These are phyloP conservation scores for Sporothrix brunneoviolacea DNA, from an alignment of 2,329 filamentous ascomycete species.

Conservation along the genomic window DNA sequence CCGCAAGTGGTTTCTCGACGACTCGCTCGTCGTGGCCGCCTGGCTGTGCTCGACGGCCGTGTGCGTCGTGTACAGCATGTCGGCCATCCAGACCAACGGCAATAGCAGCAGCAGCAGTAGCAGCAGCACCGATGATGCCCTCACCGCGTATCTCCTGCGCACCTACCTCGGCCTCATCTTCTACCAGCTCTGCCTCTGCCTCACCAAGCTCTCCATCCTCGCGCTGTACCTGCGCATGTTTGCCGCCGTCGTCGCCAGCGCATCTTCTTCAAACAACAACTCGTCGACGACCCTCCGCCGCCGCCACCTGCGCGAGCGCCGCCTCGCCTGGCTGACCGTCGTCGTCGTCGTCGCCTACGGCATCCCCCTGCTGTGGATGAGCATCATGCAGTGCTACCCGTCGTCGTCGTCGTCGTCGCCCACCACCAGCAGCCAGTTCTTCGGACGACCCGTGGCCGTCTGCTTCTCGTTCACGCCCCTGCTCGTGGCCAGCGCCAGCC, in stretches of 20 bases:
- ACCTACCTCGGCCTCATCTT: constrained; percentile 30
- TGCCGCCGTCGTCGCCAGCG: not conserved
- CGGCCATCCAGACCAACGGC: constrained; percentile 20
- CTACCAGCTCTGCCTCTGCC: constrained; percentile 31
- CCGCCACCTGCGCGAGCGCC: constrained; percentile 27
- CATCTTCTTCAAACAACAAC: not conserved
- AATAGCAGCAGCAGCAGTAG: not conserved
- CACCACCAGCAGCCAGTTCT: too few species aligned
- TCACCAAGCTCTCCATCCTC: constrained; percentile 35
- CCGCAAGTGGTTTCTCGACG: constrained; percentile 29
- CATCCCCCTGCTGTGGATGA: constrained; percentile 30
- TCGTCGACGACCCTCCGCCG: constrained; percentile 12
- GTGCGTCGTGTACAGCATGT: constrained; percentile 27
- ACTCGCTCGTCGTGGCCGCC: constrained; percentile 27
- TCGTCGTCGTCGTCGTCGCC: too few species aligned
- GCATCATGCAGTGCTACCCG: constrained; percentile 38
- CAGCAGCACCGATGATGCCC: too few species aligned
- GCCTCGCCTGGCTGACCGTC: constrained; percentile 29
- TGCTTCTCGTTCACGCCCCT: constrained; percentile 37
- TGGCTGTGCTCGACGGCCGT: constrained; percentile 28
- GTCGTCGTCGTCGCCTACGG: constrained; percentile 29
- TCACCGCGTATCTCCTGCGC: constrained; percentile 24
- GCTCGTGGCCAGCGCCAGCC: constrained; percentile 35
- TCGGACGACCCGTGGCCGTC: constrained; percentile 25
- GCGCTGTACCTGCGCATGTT: constrained; percentile 34